These are phyloP conservation scores for Chloris gayana DNA, from an alignment of 176 grass and related monocot genomes.

Conservation along the genomic window DNA sequence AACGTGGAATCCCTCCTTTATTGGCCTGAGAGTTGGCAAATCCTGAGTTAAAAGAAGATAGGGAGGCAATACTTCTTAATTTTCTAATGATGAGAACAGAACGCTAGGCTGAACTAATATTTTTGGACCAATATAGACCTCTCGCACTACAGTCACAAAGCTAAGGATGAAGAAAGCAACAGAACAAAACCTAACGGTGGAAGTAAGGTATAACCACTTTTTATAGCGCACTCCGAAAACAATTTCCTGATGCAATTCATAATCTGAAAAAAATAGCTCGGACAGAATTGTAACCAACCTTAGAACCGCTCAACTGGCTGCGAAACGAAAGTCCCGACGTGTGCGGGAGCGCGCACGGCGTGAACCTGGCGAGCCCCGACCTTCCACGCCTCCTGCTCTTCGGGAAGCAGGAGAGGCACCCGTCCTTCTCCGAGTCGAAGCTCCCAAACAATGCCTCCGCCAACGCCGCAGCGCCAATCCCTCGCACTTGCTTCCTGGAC, in stretches of 20 bases:
- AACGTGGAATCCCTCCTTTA: not conserved
- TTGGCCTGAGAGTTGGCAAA: too few relatives aligned
- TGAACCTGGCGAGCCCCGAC: conserved; percentile 38
- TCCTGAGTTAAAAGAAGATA: not conserved
- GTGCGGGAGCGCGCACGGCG: conserved; percentile 59
- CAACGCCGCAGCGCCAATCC: not conserved
- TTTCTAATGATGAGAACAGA: not conserved
- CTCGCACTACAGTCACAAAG: not conserved
- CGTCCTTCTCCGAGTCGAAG: conserved; percentile 29
- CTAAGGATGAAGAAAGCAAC: not conserved
- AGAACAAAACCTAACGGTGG: not conserved
- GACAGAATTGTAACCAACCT: conserved; percentile 40
- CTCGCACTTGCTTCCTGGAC: conserved; percentile 37
- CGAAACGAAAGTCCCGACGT: conserved; percentile 30
- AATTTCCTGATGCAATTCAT: not conserved
- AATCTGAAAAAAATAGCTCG: not conserved
- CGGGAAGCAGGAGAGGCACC: conserved; percentile 57
- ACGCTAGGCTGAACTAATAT: not conserved
- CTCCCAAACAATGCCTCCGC: conserved; percentile 12
- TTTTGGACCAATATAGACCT: conserved; percentile 14
- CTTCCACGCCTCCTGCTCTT: conserved; percentile 38
- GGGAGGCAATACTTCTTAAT: not conserved
- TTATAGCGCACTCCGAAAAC: not conserved
- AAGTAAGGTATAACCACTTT: conserved; percentile 22
- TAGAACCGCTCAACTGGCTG: conserved; percentile 25